These are phyloP conservation scores for Xylaria sp. DNA, from an alignment of 2,329 filamentous ascomycete species.

Conservation along the genomic window DNA sequence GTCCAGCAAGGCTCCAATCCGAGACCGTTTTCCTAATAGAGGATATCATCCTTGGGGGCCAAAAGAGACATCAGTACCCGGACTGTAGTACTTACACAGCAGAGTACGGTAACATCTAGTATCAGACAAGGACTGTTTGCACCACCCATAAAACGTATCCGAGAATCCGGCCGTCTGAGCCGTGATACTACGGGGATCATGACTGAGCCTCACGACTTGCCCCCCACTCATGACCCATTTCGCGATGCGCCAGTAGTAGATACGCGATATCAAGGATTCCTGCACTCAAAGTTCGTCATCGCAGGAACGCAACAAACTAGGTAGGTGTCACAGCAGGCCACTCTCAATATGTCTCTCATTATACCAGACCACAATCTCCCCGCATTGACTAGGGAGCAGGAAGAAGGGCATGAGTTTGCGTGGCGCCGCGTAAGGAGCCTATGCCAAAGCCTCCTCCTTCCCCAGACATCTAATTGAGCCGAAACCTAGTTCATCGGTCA, in stretches of 20 bases:
- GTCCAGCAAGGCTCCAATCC: neutral
- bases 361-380: neutral
- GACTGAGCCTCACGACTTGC: neutral
- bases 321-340: slow-evolving; percentile 19
- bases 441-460: slow-evolving; percentile 9
- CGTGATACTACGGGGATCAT: neutral
- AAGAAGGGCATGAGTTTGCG: neutral
- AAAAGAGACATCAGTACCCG: too few species aligned
- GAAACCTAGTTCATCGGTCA: neutral
- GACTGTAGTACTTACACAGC: too few species aligned
- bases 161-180: too few species aligned
- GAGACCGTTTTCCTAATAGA: neutral
- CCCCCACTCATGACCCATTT: neutral
- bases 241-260: neutral
- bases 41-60: neutral
- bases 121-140: too few species aligned
- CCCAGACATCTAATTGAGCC: neutral
- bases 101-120: too few species aligned
- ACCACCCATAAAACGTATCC: too few species aligned
- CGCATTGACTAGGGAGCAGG: neutral
- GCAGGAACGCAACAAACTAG: slow-evolving; percentile 18
- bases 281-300: neutral
- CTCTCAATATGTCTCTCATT: neutral
- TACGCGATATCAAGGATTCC: neutral
- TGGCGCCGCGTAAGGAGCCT: neutral